Percentiles rank a stretch among this genome's conserved stretches.
phyloP scores from a whole-genome alignment of 441 rosid species.

The Jatropha multifida region DNA sequence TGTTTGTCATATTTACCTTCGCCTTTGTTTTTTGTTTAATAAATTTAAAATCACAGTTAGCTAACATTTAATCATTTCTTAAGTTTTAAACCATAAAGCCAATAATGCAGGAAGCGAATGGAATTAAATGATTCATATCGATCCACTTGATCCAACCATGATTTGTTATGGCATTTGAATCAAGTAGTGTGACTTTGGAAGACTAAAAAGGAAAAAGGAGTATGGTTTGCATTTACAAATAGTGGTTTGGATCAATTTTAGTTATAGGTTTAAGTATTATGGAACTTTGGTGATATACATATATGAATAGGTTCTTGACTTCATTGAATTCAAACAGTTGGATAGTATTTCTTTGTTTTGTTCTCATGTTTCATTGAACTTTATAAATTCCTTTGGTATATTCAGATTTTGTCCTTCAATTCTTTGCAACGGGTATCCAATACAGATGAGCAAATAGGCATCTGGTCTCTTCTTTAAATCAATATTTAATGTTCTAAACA shows the following conservation, averaged over 20 bases:
- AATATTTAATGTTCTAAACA: conserved; percentile 3
- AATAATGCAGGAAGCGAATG: background rate
- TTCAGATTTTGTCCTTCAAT: background rate
- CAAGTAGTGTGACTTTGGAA: background rate
- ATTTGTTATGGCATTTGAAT: too few relatives aligned
- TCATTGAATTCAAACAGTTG: background rate
- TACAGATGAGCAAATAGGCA: background rate
- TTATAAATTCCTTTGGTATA: background rate
- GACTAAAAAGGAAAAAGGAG: background rate
- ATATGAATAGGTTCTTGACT: background rate
- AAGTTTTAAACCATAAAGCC: background rate
- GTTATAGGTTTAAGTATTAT: background rate
- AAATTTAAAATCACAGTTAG: too few relatives aligned
- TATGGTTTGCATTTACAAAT: background rate
- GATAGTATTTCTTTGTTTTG: background rate
- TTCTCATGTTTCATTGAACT: background rate
- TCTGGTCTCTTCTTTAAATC: background rate
- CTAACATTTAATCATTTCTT: too few relatives aligned
- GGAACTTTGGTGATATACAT: too few relatives aligned
- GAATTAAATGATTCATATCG: too few relatives aligned
- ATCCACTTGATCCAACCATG: background rate
- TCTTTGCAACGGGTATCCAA: background rate
- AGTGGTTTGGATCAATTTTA: background rate
- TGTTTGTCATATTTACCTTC: too few relatives aligned
- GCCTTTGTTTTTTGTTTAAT: too few relatives aligned